Percentiles rank a stretch among this genome's conserved stretches.
Conservation (phyloP, 2,329 filamentous ascomycete species). For the Monosporascus sp. region DNA sequence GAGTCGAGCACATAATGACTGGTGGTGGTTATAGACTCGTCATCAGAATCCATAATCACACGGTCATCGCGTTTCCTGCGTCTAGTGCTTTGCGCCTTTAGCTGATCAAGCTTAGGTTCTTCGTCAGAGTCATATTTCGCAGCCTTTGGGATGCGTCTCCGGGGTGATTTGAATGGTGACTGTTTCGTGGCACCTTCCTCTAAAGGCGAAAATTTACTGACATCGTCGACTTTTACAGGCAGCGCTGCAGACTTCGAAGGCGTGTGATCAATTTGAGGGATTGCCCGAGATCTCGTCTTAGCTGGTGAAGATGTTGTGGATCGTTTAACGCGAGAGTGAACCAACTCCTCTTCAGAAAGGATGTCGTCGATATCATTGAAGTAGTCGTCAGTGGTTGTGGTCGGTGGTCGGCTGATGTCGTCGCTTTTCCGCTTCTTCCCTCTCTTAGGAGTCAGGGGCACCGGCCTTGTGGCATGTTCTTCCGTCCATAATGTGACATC, state of each 20-base stretch:
- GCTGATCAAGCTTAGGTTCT: slow-evolving; percentile 13
- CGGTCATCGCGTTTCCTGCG: slow-evolving; percentile 25
- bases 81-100: slow-evolving; percentile 12
- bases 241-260: slow-evolving; percentile 10
- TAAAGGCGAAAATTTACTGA: slow-evolving; percentile 5
- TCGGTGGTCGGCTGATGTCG: slow-evolving; percentile 33
- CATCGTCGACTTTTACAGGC: slow-evolving; percentile 3
- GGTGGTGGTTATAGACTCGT: slow-evolving; percentile 43
- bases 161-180: slow-evolving; percentile 19
- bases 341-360: slow-evolving; percentile 23
- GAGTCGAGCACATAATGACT: slow-evolving; percentile 28
- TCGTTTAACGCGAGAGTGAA: slow-evolving; percentile 26
- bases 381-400: slow-evolving; percentile 31
- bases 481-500: slow-evolving; percentile 37
- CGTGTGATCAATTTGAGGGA: slow-evolving; percentile 12
- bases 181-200: slow-evolving; percentile 9
- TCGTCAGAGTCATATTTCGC: slow-evolving; percentile 11
- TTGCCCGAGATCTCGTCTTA: slow-evolving; percentile 15
- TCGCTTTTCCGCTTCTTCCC: slow-evolving; percentile 49
- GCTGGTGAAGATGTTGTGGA: slow-evolving; percentile 32
- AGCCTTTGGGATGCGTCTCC: slow-evolving; percentile 8
- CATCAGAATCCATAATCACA: slow-evolving; percentile 52
- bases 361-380: slow-evolving; percentile 51
- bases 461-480: slow-evolving; percentile 32
- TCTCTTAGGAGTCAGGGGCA: slow-evolving; percentile 29